These are phyloP conservation scores for Leptographium radiaticola DNA, from an alignment of 2,329 filamentous ascomycete species.

Conservation along the genomic window DNA sequence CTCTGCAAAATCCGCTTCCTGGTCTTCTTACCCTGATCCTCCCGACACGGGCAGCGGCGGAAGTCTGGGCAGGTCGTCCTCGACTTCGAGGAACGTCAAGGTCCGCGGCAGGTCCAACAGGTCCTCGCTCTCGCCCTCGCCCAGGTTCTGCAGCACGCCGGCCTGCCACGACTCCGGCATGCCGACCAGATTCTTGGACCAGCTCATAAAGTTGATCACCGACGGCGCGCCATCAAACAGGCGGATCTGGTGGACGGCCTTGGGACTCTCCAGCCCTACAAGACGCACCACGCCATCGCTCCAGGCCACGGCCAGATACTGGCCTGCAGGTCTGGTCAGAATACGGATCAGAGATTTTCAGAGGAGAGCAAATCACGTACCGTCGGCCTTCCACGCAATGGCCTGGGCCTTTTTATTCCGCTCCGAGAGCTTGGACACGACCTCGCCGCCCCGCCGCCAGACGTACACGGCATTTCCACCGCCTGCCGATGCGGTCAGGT, in stretches of 20 bases:
- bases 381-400: slow-evolving; percentile 55
- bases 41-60: slow-evolving; percentile 55
- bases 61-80: slow-evolving; percentile 62
- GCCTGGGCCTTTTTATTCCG: slow-evolving; percentile 30
- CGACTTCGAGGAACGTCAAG: slow-evolving; percentile 62
- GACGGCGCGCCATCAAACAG: slow-evolving; percentile 30
- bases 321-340: slow-evolving; percentile 31
- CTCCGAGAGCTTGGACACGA: slow-evolving; percentile 35
- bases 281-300: slow-evolving; percentile 67
- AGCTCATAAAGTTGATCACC: slow-evolving; percentile 39
- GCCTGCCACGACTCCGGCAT: slow-evolving; percentile 19
- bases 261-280: slow-evolving; percentile 67
- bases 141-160: slow-evolving; percentile 16
- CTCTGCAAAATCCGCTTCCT: too few species aligned
- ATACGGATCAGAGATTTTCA: slow-evolving; percentile 2
- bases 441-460: slow-evolving; percentile 65
- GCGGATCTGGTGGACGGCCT: slow-evolving; percentile 60
- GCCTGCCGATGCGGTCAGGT: slow-evolving; percentile 65
- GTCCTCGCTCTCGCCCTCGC: slow-evolving; percentile 15
- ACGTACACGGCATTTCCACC: slow-evolving; percentile 53
- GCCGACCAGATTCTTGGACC: slow-evolving; percentile 32
- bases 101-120: slow-evolving; percentile 53
- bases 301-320: slow-evolving; percentile 72
- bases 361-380: slow-evolving; percentile 25
- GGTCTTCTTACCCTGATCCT: slow-evolving; percentile 40